Conservation (phyloP, 2,329 filamentous ascomycete genomes). For the Fusarium agapanthi region DNA sequence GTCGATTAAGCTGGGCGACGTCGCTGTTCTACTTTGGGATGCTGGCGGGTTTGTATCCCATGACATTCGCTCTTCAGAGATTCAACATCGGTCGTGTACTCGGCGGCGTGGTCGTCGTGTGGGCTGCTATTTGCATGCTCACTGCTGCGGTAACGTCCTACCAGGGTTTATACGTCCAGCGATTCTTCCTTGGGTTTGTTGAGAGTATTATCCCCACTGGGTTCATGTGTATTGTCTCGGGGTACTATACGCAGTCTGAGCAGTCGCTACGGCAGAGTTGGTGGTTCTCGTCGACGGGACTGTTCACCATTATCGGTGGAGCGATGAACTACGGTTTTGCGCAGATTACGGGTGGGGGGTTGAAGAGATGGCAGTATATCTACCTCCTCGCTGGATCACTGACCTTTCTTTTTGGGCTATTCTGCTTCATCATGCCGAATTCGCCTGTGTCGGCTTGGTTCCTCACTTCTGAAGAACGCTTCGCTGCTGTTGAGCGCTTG, state of each 20-base stretch:
- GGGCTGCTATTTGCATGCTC: constrained; percentile 73
- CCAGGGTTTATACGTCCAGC: constrained; percentile 71
- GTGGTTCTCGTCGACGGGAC: constrained; percentile 70
- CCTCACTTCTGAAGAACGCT: constrained; percentile 66
- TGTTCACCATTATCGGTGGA: constrained; percentile 70
- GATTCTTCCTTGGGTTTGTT: constrained; percentile 71
- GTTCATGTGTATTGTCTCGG: constrained; percentile 70
- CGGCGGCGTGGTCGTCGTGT: constrained; percentile 69
- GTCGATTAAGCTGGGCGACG: constrained; percentile 77
- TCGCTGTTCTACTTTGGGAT: constrained; percentile 85
- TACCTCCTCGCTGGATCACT: constrained; percentile 71
- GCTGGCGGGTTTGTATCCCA: constrained; percentile 77
- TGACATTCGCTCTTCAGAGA: constrained; percentile 75
- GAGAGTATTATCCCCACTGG: constrained; percentile 72
- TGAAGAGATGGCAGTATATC: constrained; percentile 75
- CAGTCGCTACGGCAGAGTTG: constrained; percentile 71
- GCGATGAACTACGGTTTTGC: constrained; percentile 74
- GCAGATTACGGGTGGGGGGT: constrained; percentile 62
- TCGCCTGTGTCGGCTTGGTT: constrained; percentile 76
- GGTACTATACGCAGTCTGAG: constrained; percentile 72
- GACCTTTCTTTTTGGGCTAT: constrained; percentile 70
- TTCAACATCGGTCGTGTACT: constrained; percentile 73
- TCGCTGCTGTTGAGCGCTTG: constrained; percentile 71
- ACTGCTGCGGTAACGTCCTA: constrained; percentile 73
- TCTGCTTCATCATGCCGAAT: constrained; percentile 72